A percentile compares a stretch with the other conserved stretches of the same genome.
These are phyloP conservation scores for Teratosphaeria epicoccoides DNA, from an alignment of 2,329 filamentous ascomycete genomes.

Conservation along the genomic window DNA sequence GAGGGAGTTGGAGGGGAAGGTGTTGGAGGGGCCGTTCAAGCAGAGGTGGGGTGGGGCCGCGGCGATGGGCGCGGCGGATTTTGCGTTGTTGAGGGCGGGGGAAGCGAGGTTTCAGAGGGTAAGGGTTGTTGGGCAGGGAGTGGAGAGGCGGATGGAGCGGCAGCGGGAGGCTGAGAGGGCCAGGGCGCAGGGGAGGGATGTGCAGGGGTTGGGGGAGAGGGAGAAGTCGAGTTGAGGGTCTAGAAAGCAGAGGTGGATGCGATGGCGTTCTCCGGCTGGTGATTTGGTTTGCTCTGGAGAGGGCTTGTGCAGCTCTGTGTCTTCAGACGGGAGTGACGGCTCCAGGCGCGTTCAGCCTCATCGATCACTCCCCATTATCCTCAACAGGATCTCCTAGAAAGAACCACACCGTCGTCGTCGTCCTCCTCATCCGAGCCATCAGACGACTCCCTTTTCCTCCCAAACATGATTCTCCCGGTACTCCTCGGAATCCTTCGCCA, in stretches of 20 bases:
- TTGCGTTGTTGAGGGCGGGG: constrained; percentile 10
- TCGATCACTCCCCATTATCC: no score
- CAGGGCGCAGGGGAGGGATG: neutral
- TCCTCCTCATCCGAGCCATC: no score
- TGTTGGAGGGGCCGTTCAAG: constrained; percentile 23
- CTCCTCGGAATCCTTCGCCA: no score
- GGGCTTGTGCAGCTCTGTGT: no score
- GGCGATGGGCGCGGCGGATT: constrained; percentile 16
- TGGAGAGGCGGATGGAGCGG: neutral
- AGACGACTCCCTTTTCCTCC: no score
- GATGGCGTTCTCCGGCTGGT: no score
- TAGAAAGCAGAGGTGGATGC: neutral
- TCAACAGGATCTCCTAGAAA: no score
- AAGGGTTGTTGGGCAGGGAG: neutral
- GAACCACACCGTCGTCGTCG: no score
- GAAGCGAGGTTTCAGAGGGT: constrained; percentile 5
- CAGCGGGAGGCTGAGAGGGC: neutral
- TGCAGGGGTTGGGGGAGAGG: neutral
- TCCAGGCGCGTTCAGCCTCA: no score
- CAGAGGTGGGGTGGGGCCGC: constrained; percentile 19
- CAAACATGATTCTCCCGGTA: no score
- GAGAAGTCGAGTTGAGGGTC: neutral
- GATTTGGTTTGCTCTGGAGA: no score
- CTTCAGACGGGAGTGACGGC: no score
- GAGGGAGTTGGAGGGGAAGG: constrained; percentile 11